Base-by-base conservation (phyloP, 306 rosid species). In the Cicer cuneatum region DNA sequence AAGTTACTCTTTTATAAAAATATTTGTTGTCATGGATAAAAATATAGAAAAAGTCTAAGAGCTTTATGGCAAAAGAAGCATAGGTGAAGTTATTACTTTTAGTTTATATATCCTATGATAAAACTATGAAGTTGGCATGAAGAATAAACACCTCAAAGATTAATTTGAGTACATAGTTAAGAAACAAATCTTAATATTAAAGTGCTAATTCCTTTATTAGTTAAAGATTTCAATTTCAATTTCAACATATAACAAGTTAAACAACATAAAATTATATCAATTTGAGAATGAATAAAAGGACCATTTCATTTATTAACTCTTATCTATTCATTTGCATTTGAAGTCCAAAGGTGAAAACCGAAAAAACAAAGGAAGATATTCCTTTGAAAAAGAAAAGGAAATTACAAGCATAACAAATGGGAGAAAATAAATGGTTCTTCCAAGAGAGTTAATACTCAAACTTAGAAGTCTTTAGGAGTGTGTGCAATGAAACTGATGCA, bases 401-500 rank as follows among this genome's bases (percentile, higher is more conserved):
- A 18, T 6, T 59, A 33, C 42, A 60, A 49, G 10, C 70, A 71
- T 5, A n/a, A 60, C 60, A 72, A 43, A 62, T 7, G 64, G 8
- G 14, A 29, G 16, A 29, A 11, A n/a, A 33, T 12, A 29, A 59
- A 13, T 5, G 38, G 60, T 2, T 42, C 14, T 19, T 65, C 53
- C 71, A 42, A 24, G 39, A 57, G n/a, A 10, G 53, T 47, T 0
- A 62, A 62, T 15, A 9, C 15, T 65, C 11, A 65, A 19, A 65
- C 8, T 66, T 75, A 61, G 59, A 0, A 19, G 76, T 59, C 0
- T 0, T 76, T 5, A 0, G 98, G 93, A 82, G 57, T 85, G 97
- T 77, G 75, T 76, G 88, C 97, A 58, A 93, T 89, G 96, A 90
- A 89, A 86, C 94, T 91, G 83, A 88, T 80, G 88, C 92, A 88